A percentile compares a stretch with the other conserved stretches of the same genome.
These are phyloP conservation scores for Scorias spongiosa DNA, from an alignment of 2,329 filamentous ascomycete species.

Conservation along the genomic window DNA sequence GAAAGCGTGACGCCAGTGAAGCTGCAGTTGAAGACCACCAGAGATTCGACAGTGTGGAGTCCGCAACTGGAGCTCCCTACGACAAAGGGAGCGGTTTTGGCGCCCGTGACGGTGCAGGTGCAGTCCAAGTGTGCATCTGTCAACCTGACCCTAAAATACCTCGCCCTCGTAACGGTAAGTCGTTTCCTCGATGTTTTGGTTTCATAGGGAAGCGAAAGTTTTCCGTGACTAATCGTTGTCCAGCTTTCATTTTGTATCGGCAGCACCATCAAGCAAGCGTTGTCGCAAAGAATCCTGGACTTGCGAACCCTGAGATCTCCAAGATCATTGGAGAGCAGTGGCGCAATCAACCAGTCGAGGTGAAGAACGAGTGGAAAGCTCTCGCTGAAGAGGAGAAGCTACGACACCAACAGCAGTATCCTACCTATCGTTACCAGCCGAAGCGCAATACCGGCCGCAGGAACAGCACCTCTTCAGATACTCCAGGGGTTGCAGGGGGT, in stretches of 20 bases:
- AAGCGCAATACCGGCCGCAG: slow-evolving; percentile 37
- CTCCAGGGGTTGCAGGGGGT: slow-evolving; percentile 8
- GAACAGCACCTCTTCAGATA: slow-evolving; percentile 17
- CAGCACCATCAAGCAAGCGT: slow-evolving; percentile 80
- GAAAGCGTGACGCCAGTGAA: slow-evolving; percentile 18
- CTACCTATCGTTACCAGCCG: slow-evolving; percentile 87
- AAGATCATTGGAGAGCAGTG: slow-evolving; percentile 94
- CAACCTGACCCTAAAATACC: slow-evolving; percentile 58
- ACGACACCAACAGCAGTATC: slow-evolving; percentile 77
- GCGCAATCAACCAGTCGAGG: slow-evolving; percentile 57
- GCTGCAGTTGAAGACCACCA: slow-evolving; percentile 18
- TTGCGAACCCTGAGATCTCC: slow-evolving; percentile 90
- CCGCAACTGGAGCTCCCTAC: slow-evolving; percentile 8
- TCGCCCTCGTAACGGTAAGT: slow-evolving; percentile 54
- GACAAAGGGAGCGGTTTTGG: slow-evolving; percentile 10
- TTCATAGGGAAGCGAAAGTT: slow-evolving; percentile 1
- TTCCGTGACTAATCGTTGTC: slow-evolving; percentile 10
- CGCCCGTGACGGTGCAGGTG: slow-evolving; percentile 20
- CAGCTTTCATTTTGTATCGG: slow-evolving; percentile 95
- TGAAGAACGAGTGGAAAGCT: slow-evolving; percentile 75
- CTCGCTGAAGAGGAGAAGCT: slow-evolving; percentile 88
- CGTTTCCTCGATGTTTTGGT: background rate
- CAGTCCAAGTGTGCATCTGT: slow-evolving; percentile 48
- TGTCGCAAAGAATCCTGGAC: slow-evolving; percentile 66
- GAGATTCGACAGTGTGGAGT: slow-evolving; percentile 7